phyloP scores from a whole-genome alignment of 1,139 yeast species.

The Nematodospora anomalae region DNA sequence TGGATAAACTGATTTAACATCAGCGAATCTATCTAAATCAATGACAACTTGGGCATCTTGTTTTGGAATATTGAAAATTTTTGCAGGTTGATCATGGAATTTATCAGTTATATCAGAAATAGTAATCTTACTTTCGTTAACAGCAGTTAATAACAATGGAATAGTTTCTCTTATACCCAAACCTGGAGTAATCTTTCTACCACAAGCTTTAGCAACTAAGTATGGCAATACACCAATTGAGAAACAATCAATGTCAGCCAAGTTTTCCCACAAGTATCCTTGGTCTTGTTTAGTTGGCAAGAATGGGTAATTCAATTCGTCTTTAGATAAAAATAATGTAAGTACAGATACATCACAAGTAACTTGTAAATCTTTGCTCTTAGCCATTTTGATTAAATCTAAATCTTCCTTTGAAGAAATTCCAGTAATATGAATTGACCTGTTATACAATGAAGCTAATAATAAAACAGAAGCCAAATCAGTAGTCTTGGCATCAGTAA shows the following conservation, averaged over 20 bases:
- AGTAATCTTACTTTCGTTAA: slow-evolving; percentile 69
- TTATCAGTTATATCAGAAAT: slow-evolving; percentile 69
- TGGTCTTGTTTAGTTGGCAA: slow-evolving; percentile 83
- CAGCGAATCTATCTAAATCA: slow-evolving; percentile 68
- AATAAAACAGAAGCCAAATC: slow-evolving; percentile 88
- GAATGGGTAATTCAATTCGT: slow-evolving; percentile 65
- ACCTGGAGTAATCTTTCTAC: slow-evolving; percentile 63
- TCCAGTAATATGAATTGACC: slow-evolving; percentile 87
- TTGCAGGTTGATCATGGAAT: slow-evolving; percentile 80
- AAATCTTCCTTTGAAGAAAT: slow-evolving; percentile 82
- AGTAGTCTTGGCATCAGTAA: slow-evolving; percentile 90
- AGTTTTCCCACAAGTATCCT: slow-evolving; percentile 75
- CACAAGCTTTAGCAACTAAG: slow-evolving; percentile 64
- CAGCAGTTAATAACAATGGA: slow-evolving; percentile 82
- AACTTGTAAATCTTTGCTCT: slow-evolving; percentile 75
- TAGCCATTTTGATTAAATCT: slow-evolving; percentile 81
- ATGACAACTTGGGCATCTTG: slow-evolving; percentile 78
- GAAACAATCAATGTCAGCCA: slow-evolving; percentile 78
- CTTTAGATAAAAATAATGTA: slow-evolving; percentile 73
- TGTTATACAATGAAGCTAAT: slow-evolving; percentile 83
- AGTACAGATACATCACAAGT: slow-evolving; percentile 90
- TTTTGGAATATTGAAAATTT: slow-evolving; percentile 80
- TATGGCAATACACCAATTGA: slow-evolving; percentile 83
- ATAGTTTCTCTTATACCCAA: slow-evolving; percentile 77
- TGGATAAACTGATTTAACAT: slow-evolving; percentile 49